Conservation (phyloP, 345 rosid genomes). For the Populus euphratica region DNA sequence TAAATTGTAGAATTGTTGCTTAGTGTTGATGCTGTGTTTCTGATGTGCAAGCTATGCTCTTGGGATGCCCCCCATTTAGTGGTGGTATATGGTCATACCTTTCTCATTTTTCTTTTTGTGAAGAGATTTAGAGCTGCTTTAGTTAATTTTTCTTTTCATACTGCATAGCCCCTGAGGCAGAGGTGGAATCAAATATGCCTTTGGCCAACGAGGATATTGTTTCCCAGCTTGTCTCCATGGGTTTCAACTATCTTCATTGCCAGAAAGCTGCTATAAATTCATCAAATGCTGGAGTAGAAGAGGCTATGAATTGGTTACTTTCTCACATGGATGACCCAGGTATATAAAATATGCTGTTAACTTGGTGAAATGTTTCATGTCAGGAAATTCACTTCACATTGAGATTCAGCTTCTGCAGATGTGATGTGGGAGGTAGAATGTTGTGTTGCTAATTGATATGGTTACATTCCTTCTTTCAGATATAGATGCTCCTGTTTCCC, state of each 20-base stretch:
- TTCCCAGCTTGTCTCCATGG: conserved; percentile 86
- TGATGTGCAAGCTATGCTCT: neutral
- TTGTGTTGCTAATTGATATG: neutral
- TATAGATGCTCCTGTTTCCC: conserved; percentile 67
- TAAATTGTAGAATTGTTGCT: neutral
- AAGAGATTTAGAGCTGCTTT: neutral
- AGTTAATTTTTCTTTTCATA: conserved; percentile 10
- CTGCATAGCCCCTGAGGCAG: conserved; percentile 48
- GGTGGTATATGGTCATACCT: neutral
- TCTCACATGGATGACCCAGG: conserved; percentile 96
- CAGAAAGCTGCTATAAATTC: conserved; percentile 91
- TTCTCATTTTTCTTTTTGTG: neutral
- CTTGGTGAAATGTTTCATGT: neutral
- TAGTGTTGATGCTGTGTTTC: neutral
- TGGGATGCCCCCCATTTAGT: neutral
- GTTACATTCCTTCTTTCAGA: conserved; percentile 38
- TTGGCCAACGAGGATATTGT: conserved; percentile 82
- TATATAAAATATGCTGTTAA: conserved; percentile 5
- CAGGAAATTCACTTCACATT: neutral
- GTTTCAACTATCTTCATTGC: conserved; percentile 81
- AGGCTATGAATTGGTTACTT: conserved; percentile 97
- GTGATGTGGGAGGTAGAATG: neutral
- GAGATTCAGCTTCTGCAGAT: neutral
- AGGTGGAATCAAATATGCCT: conserved; percentile 46
- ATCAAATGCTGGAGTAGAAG: conserved; percentile 82